Evolutionary conservation across 2,329 filamentous ascomycete genomes (phyloP).

Genomic region (Albifimbria verrucaria): DNA sequence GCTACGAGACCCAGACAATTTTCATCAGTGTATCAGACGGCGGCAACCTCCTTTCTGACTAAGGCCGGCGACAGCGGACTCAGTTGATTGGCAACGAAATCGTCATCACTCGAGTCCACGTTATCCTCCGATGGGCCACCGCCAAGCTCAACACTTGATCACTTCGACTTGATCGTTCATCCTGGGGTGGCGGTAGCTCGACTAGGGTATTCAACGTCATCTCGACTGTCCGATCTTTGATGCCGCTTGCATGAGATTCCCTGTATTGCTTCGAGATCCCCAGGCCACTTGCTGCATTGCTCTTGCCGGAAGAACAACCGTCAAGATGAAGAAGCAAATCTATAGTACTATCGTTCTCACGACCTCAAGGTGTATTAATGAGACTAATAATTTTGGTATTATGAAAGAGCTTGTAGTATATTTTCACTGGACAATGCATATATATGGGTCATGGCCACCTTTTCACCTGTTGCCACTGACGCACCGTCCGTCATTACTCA

Average conservation of each 20-base stretch:
- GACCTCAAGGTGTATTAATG: slow-evolving; percentile 35
- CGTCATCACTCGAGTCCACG: slow-evolving; percentile 23
- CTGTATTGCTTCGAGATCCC: slow-evolving; percentile 25
- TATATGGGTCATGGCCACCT: slow-evolving; percentile 26
- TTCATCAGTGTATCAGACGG: slow-evolving; percentile 20
- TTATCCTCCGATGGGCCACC: slow-evolving; percentile 30
- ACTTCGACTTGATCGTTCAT: slow-evolving; percentile 12
- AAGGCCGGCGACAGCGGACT: slow-evolving; percentile 27
- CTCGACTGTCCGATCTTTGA: slow-evolving; percentile 28
- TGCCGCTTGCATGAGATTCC: slow-evolving; percentile 34
- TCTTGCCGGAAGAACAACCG: slow-evolving; percentile 27
- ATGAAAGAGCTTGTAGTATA: slow-evolving; percentile 36
- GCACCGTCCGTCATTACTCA: slow-evolving; percentile 25
- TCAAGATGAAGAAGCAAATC: slow-evolving; percentile 28
- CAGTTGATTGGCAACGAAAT: slow-evolving; percentile 28
- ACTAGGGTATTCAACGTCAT: slow-evolving; percentile 29
- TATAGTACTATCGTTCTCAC: slow-evolving; percentile 18
- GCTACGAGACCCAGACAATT: no score
- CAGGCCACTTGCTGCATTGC: slow-evolving; percentile 31
- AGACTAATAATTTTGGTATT: slow-evolving; percentile 34
- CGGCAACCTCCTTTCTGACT: slow-evolving; percentile 23
- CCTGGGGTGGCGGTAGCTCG: slow-evolving; percentile 22
- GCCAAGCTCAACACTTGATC: slow-evolving; percentile 27
- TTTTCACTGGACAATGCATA: slow-evolving; percentile 36
- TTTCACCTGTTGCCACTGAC: slow-evolving; percentile 18